Evolutionary conservation across 495 filamentous ascomycete genomes (phyloP).

Genomic region (Patellaria atrata): DNA sequence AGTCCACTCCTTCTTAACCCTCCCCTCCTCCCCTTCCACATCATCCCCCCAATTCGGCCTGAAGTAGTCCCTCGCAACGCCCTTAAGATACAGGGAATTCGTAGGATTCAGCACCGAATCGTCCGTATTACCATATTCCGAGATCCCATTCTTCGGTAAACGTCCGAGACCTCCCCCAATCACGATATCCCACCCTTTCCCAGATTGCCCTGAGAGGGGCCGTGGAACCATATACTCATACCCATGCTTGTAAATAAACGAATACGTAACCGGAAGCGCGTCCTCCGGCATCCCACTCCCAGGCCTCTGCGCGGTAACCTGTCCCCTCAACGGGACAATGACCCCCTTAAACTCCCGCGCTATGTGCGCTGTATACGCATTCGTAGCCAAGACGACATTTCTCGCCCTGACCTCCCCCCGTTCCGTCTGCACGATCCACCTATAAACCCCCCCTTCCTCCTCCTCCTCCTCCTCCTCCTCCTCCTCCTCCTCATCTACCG

Average conservation of each 20-base stretch:
- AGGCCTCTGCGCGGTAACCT: slow-evolving; percentile 47
- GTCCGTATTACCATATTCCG: slow-evolving; percentile 40
- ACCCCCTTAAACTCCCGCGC: slow-evolving; percentile 40
- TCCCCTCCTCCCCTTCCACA: slow-evolving; percentile 37
- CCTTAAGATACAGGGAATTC: slow-evolving; percentile 38
- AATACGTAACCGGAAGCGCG: slow-evolving; percentile 41
- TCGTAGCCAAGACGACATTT: slow-evolving; percentile 53
- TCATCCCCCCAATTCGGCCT: slow-evolving; percentile 46
- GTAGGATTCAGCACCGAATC: slow-evolving; percentile 41
- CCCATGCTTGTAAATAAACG: slow-evolving; percentile 44
- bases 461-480: slow-evolving; percentile 40
- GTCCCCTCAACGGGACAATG: slow-evolving; percentile 54
- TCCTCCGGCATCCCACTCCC: slow-evolving; percentile 31
- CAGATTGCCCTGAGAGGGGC: slow-evolving; percentile 27
- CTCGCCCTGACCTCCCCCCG: slow-evolving; percentile 38
- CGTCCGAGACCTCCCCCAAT: slow-evolving; percentile 52
- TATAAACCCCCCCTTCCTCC: slow-evolving; percentile 24
- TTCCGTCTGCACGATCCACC: slow-evolving; percentile 39
- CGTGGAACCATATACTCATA: slow-evolving; percentile 55
- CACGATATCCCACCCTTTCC: slow-evolving; percentile 47
- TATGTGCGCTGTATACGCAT: slow-evolving; percentile 52
- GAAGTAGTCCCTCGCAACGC: slow-evolving; percentile 37
- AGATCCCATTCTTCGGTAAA: slow-evolving; percentile 31
- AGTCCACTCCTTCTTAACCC: slow-evolving; percentile 46
- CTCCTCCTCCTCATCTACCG: slow-evolving; percentile 4